phyloP scores from a whole-genome alignment of 2,329 filamentous ascomycete genomes.

The Exophiala viscosa region DNA sequence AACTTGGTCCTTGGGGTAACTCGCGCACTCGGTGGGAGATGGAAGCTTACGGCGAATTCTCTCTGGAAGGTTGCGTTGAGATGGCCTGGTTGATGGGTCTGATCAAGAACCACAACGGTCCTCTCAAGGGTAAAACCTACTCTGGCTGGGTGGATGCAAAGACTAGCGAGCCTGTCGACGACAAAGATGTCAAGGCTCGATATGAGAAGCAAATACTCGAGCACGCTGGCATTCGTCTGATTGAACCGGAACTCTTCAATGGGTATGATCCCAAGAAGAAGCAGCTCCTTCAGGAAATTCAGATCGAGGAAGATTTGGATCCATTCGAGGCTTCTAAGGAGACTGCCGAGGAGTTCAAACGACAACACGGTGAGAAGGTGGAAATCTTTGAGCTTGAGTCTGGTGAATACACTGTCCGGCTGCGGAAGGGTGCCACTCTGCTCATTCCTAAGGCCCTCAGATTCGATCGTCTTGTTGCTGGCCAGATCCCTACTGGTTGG shows the following conservation, averaged over 20 bases:
- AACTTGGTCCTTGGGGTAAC: conserved; percentile 99
- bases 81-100: conserved; percentile 99
- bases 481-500: conserved; percentile 96
- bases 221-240: conserved; percentile 93
- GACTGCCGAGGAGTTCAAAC: conserved; percentile 94
- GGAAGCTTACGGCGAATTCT: conserved; percentile 95
- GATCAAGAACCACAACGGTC: conserved; percentile 97
- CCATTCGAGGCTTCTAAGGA: conserved; percentile 97
- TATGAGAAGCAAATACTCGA: conserved; percentile 97
- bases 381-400: conserved; percentile 96
- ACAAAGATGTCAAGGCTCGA: conserved; percentile 96
- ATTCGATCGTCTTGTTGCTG: conserved; percentile 95
- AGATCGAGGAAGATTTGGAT: conserved; percentile 94
- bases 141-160: conserved; percentile 94
- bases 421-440: conserved; percentile 92
- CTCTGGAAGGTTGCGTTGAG: conserved; percentile 93
- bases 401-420: conserved; percentile 87
- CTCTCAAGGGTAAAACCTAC: conserved; percentile 92
- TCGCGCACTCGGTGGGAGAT: conserved; percentile 98
- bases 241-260: conserved; percentile 93
- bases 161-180: conserved; percentile 89
- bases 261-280: conserved; percentile 99
- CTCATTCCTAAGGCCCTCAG: conserved; percentile 95
- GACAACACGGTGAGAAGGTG: conserved; percentile 94
- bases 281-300: conserved; percentile 94